A percentile compares a stretch with the other conserved stretches of the same genome.
These are phyloP conservation scores for Excoecaria agallocha DNA, from an alignment of 345 rosid genomes.

Conservation along the genomic window DNA sequence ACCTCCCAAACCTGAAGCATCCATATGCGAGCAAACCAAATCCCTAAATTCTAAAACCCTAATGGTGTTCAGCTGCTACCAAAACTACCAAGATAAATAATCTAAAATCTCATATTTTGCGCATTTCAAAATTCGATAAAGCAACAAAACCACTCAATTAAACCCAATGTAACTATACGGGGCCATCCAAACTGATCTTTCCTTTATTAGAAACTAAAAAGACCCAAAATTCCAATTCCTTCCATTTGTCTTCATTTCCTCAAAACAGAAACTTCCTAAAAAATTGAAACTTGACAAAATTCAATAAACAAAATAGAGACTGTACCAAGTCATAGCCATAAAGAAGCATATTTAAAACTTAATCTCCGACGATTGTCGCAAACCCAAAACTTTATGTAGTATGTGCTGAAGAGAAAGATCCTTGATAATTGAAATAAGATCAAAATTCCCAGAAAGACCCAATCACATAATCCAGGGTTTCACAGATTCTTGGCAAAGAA, in stretches of 20 bases:
- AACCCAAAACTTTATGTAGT: too few species aligned
- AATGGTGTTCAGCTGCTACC: neutral
- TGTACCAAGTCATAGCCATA: neutral
- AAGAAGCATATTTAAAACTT: too few species aligned
- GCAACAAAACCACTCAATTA: neutral
- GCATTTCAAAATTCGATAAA: conserved; percentile 9
- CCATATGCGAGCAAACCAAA: conserved; percentile 35
- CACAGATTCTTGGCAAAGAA: neutral
- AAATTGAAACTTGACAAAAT: conserved; percentile 9
- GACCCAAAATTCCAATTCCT: neutral
- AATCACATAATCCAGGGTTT: too few species aligned
- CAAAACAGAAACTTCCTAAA: neutral
- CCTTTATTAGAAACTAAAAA: conserved; percentile 15
- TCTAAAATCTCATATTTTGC: conserved; percentile 1
- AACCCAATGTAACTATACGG: conserved; percentile 2
- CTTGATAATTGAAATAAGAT: too few species aligned
- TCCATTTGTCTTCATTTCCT: conserved; percentile 12
- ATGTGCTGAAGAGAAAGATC: too few species aligned
- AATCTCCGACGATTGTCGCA: too few species aligned
- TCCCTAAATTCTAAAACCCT: conserved; percentile 15
- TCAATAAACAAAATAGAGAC: neutral
- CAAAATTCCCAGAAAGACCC: too few species aligned
- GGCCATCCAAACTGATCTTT: neutral
- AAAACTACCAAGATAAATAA: neutral
- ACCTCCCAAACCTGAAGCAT: conserved; percentile 42